Evolutionary conservation across 257 asterid species (phyloP).

Genomic region (Lithospermum erythrorhizon): DNA sequence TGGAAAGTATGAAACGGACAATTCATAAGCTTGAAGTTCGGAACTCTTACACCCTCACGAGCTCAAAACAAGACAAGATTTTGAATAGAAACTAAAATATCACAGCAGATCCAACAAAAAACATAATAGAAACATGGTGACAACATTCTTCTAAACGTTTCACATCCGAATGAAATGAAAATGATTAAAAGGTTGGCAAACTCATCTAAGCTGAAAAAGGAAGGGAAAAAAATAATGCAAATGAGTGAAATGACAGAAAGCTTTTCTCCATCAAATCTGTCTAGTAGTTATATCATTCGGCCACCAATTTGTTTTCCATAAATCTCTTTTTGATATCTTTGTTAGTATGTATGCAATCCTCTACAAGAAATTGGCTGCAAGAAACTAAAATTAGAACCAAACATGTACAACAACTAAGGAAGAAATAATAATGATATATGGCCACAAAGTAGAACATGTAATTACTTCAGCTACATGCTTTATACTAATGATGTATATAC

Average conservation of each 20-base stretch:
- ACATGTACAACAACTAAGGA: too few relatives aligned
- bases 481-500: conserved; percentile 19
- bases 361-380: too few relatives aligned
- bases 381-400: too few relatives aligned
- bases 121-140: background rate
- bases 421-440: too few relatives aligned
- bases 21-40: background rate
- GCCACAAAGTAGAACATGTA: too few relatives aligned
- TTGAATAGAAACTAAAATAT: too few relatives aligned
- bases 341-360: background rate
- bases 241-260: background rate
- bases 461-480: background rate
- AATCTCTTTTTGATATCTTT: too few relatives aligned
- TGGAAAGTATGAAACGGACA: background rate
- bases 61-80: background rate
- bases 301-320: background rate
- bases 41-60: background rate
- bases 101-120: background rate
- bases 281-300: too few relatives aligned
- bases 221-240: too few relatives aligned
- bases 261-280: background rate
- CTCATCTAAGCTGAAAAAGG: too few relatives aligned
- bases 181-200: too few relatives aligned
- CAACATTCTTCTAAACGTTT: background rate
- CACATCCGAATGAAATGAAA: background rate